Evolutionary conservation across 495 filamentous ascomycete genomes (phyloP).

Genomic region (Cercophora samala): DNA sequence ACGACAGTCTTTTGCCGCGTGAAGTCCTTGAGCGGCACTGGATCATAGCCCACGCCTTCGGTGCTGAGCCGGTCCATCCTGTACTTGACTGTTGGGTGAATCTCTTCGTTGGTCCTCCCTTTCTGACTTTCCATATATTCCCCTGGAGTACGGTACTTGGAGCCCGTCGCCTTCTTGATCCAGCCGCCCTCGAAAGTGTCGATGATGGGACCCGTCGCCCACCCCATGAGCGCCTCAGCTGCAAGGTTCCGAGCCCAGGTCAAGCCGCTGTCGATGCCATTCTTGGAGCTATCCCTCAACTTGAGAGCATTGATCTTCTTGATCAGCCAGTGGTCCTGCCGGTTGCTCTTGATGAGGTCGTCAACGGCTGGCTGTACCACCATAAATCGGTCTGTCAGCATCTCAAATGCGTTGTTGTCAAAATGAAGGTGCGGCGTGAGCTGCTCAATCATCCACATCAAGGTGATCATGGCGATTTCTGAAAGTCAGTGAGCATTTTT

Average conservation of each 20-base stretch:
- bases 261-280: constrained; percentile 7
- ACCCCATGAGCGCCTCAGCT: constrained; percentile 12
- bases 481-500: background rate
- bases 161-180: constrained; percentile 6
- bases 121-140: constrained; percentile 14
- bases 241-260: constrained; percentile 7
- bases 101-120: constrained; percentile 16
- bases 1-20: background rate
- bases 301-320: constrained; percentile 24
- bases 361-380: constrained; percentile 56
- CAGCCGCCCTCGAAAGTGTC: constrained; percentile 13
- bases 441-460: constrained; percentile 49
- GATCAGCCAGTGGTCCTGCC: constrained; percentile 43
- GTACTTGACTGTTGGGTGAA: constrained; percentile 13
- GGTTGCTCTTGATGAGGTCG: constrained; percentile 42
- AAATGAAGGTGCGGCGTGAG: constrained; percentile 7
- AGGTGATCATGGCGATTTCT: constrained; percentile 48
- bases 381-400: constrained; percentile 61
- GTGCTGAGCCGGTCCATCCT: constrained; percentile 10
- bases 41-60: constrained; percentile 6
- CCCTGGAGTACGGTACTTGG: constrained; percentile 17
- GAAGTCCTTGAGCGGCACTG: constrained; percentile 13
- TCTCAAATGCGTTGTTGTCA: constrained; percentile 10
- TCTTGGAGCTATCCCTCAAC: constrained; percentile 8
- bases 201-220: constrained; percentile 18